Percentiles rank a stretch among this genome's conserved stretches.
Evolutionary conservation across 331 rosid species (phyloP).

Genomic region (Arachis monticola): DNA sequence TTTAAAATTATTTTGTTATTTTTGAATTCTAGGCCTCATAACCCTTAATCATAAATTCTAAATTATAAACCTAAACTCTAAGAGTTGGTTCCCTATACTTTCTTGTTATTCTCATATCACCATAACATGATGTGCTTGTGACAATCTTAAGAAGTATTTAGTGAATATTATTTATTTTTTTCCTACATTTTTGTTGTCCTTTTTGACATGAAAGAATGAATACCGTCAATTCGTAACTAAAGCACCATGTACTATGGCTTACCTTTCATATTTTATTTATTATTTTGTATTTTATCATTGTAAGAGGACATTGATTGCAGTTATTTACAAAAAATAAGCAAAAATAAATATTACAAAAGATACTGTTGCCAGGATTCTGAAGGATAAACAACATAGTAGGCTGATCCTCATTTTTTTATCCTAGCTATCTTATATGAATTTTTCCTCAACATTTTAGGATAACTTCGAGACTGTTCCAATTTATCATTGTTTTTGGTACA

Average conservation of each 20-base stretch:
- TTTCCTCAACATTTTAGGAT: neutral
- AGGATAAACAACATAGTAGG: slow-evolving; percentile 10
- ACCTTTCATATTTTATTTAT: neutral
- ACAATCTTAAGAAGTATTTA: neutral
- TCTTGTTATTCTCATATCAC: too few relatives aligned
- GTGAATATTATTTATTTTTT: slow-evolving; percentile 2
- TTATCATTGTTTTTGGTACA: slow-evolving; percentile 44
- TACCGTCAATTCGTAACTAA: neutral
- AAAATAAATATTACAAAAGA: slow-evolving; percentile 14
- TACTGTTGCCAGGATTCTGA: neutral
- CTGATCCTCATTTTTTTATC: neutral
- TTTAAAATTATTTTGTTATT: too few relatives aligned
- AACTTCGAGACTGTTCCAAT: slow-evolving; percentile 21
- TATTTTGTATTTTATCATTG: neutral
- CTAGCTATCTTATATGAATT: neutral
- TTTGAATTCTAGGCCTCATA: too few relatives aligned
- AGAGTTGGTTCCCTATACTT: too few relatives aligned
- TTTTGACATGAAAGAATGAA: neutral
- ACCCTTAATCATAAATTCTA: too few relatives aligned
- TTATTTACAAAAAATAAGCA: neutral
- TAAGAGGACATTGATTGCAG: neutral
- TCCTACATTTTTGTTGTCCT: slow-evolving; percentile 7
- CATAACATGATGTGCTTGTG: neutral
- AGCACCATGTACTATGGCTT: neutral
- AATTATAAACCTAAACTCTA: too few relatives aligned